These are phyloP conservation scores for Nakaseomyces uthaithaninus DNA, from an alignment of 1,139 yeast species.

Conservation along the genomic window DNA sequence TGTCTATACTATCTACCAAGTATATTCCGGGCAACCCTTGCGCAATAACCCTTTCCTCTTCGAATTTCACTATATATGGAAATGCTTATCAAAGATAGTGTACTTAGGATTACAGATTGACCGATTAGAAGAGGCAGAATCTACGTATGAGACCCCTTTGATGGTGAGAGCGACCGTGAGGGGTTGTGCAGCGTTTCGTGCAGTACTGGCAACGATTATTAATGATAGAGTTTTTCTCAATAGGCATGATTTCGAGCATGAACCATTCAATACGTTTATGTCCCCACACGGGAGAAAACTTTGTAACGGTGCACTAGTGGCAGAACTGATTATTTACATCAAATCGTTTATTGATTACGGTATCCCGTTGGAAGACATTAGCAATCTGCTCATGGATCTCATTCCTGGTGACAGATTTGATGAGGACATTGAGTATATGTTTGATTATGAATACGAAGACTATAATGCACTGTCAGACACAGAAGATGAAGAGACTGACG, in stretches of 20 bases:
- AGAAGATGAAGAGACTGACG: constrained; percentile 29
- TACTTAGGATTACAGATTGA: constrained; percentile 56
- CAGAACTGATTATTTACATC: constrained; percentile 46
- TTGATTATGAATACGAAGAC: constrained; percentile 48
- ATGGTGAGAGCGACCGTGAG: constrained; percentile 46
- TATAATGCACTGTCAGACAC: constrained; percentile 19
- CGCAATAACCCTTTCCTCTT: constrained; percentile 52
- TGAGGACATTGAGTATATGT: constrained; percentile 64
- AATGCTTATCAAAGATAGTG: constrained; percentile 50
- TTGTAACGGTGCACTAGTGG: constrained; percentile 48
- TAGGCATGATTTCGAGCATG: constrained; percentile 47
- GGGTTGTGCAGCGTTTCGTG: constrained; percentile 57
- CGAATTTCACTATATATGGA: constrained; percentile 53
- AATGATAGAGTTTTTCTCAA: constrained; percentile 38
- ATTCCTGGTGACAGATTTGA: constrained; percentile 63
- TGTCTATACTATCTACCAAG: constrained; percentile 44
- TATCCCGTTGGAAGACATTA: constrained; percentile 39
- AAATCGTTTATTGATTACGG: constrained; percentile 42
- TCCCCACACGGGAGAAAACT: constrained; percentile 54
- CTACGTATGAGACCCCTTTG: constrained; percentile 40
- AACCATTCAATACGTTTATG: constrained; percentile 47
- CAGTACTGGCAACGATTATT: constrained; percentile 51
- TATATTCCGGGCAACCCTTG: constrained; percentile 35
- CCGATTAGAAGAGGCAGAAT: constrained; percentile 43
- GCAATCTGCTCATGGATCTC: constrained; percentile 47